These are phyloP conservation scores for Monilinia aucupariae DNA, from an alignment of 2,329 filamentous ascomycete species.

Conservation along the genomic window DNA sequence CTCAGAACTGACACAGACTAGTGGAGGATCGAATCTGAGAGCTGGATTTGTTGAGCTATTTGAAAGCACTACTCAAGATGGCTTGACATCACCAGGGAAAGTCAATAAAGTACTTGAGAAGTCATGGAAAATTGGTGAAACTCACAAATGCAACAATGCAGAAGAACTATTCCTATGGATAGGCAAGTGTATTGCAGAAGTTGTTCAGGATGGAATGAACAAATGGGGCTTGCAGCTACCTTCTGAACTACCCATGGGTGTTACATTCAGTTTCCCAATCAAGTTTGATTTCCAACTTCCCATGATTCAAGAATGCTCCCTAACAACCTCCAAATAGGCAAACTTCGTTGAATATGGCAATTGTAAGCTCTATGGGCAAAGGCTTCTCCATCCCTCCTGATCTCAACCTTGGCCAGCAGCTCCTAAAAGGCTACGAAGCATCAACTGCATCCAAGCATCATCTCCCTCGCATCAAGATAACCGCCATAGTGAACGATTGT, in stretches of 20 bases:
- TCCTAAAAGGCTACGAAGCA: conserved; percentile 52
- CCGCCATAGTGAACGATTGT: conserved; percentile 75
- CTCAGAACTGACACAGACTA: conserved; percentile 36
- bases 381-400: conserved; percentile 59
- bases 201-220: conserved; percentile 55
- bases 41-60: conserved; percentile 62
- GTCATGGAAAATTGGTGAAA: conserved; percentile 68
- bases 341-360: conserved; percentile 55
- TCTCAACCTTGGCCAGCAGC: conserved; percentile 54
- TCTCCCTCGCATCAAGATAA: conserved; percentile 63
- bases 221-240: conserved; percentile 37
- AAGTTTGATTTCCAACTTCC: conserved; percentile 33
- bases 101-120: conserved; percentile 53
- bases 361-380: conserved; percentile 64
- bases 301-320: background rate
- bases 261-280: conserved; percentile 69
- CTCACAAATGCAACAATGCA: conserved; percentile 67
- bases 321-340: conserved; percentile 38
- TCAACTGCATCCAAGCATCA: conserved; percentile 37
- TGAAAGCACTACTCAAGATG: conserved; percentile 28
- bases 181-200: conserved; percentile 67
- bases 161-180: conserved; percentile 78
- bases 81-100: conserved; percentile 19
- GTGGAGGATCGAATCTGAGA: conserved; percentile 63
- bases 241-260: conserved; percentile 54